Base-by-base conservation (phyloP, 169 alveolate genomes). In the Cryptosporidium bovis region DNA sequence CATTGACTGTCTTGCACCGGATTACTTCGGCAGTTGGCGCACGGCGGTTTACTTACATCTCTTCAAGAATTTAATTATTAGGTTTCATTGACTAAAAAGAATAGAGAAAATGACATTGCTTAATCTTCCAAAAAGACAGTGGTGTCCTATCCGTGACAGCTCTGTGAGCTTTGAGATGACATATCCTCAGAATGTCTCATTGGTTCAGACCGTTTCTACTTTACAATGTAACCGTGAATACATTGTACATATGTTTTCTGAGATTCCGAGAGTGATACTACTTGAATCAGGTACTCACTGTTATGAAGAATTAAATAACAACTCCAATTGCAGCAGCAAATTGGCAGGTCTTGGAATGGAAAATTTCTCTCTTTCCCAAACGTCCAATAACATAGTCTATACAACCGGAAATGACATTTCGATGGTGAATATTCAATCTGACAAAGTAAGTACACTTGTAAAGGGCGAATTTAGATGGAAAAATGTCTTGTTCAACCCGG, bases 1-100 rank as follows among this genome's bases (percentile, higher is more conserved):
- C 27, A 24, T 94, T 98, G 20, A 99, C 99, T 33, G 99, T 98
- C 48, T 40, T 40, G 13, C 48, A 40, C 48, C 10, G 4, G 48
- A 40, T 40, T 40, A 1, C 48, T 40, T 8, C 27, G 0, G 48
- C 10, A 40, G 48, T 40, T 40, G 48, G 0, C 48, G 10, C 48
- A 40, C 10, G 48, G 48, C 48, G 48, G 13, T 40, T 8, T 40
- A 8, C 48, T 3, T 40, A 6, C 48, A 0, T 8, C 64, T 18
- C 64, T 7, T 62, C 18, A 16, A 13, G 65, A 31, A 36, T 36
- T 46, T n/a, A 62, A 8, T 62, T 27, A 16, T 4, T 4, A 20
- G 20, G 13, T 33, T 5, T 29, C 34, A 62, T 62, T 60, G 15
- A 60, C 40, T 62, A 62, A 62, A 24, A 62, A n/a, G n/a, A 62